phyloP scores from a whole-genome alignment of 2,329 filamentous ascomycete species.

The Cercospora sp. region DNA sequence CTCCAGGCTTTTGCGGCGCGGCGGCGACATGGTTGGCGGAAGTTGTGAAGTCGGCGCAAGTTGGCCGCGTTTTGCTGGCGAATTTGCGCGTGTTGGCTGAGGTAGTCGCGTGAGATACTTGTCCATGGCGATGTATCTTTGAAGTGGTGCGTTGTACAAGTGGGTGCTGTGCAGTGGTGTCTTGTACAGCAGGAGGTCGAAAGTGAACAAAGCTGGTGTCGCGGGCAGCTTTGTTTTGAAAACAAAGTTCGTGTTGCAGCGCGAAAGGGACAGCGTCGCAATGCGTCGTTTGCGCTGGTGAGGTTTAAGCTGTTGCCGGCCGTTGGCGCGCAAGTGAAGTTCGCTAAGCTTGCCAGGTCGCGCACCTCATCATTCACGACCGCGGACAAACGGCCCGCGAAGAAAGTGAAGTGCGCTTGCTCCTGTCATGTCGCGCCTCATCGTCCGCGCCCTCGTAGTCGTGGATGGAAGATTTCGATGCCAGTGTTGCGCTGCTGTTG shows the following conservation, averaged over 20 bases:
- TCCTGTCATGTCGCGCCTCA: background rate
- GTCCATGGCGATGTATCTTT: background rate
- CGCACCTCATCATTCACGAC: background rate
- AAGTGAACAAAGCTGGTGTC: background rate
- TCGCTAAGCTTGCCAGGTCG: background rate
- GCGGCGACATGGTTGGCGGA: background rate
- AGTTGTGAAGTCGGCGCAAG: background rate
- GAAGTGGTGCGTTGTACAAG: background rate
- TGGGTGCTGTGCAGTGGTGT: background rate
- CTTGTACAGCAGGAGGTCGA: background rate
- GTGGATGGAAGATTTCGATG: background rate
- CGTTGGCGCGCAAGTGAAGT: slow-evolving; percentile 2
- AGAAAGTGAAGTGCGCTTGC: background rate
- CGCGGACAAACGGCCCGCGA: background rate
- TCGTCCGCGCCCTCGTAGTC: background rate
- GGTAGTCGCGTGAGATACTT: background rate
- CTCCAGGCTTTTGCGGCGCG: background rate
- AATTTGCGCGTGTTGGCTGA: background rate
- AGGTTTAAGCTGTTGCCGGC: background rate
- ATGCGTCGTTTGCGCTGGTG: background rate
- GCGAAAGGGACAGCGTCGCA: background rate
- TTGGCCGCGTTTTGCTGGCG: background rate
- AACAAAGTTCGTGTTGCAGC: background rate
- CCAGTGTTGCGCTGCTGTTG: background rate
- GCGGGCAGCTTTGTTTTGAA: background rate